Percentiles rank a stretch among this genome's conserved stretches.
These are phyloP conservation scores for Linum usitatissimum DNA, from an alignment of 345 rosid species.

Conservation along the genomic window DNA sequence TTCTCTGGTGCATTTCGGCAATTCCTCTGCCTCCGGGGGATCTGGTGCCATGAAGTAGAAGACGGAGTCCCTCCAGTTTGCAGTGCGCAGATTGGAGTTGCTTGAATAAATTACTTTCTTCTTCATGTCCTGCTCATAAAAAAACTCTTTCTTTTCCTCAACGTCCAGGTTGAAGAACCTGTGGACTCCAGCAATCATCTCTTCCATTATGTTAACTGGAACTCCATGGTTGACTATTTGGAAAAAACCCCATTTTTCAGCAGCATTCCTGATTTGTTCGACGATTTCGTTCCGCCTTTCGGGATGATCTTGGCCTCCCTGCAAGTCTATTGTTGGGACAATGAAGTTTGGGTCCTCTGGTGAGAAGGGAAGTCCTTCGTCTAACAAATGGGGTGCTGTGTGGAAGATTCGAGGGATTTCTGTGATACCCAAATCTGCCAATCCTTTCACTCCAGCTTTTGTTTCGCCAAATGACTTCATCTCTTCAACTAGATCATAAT, in stretches of 20 bases:
- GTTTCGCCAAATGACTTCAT: neutral
- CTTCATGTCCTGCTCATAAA: neutral
- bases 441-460: neutral
- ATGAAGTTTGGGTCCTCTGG: neutral
- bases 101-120: neutral
- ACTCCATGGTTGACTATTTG: conserved; percentile 1
- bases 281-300: neutral
- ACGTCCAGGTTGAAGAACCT: neutral
- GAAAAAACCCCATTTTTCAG: neutral
- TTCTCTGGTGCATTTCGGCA: neutral
- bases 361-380: neutral
- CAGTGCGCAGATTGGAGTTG: neutral
- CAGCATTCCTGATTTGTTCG: neutral
- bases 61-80: neutral
- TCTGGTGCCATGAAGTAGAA: neutral
- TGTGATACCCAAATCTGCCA: neutral
- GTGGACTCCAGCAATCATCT: neutral
- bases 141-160: neutral
- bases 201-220: neutral
- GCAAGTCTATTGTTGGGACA: neutral
- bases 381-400: neutral
- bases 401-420: neutral
- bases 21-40: neutral
- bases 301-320: neutral
- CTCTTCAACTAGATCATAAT: neutral